Evolutionary conservation across 805 yeast genomes (phyloP).

Genomic region (Saturnispora sanitii): DNA sequence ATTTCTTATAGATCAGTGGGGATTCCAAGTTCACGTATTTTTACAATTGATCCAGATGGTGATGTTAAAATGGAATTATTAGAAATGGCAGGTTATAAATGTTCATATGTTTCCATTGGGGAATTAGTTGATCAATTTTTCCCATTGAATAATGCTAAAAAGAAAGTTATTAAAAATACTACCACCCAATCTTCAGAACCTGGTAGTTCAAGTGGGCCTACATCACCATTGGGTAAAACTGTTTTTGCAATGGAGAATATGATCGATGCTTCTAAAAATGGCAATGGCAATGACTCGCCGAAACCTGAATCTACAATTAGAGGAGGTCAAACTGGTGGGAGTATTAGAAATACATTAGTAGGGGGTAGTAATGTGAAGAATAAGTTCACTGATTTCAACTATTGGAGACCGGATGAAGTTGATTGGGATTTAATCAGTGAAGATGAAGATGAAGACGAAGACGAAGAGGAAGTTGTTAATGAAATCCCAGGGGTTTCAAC

Average conservation of each 20-base stretch:
- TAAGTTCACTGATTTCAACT: slow-evolving; percentile 76
- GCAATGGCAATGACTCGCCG: slow-evolving; percentile 5
- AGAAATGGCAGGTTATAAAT: slow-evolving; percentile 85
- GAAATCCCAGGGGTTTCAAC: no score
- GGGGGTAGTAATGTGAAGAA: slow-evolving; percentile 34
- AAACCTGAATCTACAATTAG: background rate
- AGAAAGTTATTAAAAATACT: no score
- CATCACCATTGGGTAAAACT: slow-evolving; percentile 2
- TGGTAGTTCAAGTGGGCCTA: slow-evolving; percentile 2
- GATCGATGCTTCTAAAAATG: background rate
- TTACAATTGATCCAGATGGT: slow-evolving; percentile 92
- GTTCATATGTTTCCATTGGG: slow-evolving; percentile 80
- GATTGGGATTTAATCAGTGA: slow-evolving; percentile 34
- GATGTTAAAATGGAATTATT: slow-evolving; percentile 95
- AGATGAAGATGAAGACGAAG: slow-evolving; percentile 44
- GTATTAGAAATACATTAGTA: slow-evolving; percentile 7
- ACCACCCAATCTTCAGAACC: background rate
- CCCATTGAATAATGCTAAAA: slow-evolving; percentile 35
- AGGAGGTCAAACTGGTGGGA: background rate
- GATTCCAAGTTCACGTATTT: slow-evolving; percentile 86
- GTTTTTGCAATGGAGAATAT: slow-evolving; percentile 3
- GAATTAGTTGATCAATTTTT: slow-evolving; percentile 95
- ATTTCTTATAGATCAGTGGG: slow-evolving; percentile 88
- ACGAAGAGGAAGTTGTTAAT: no score
- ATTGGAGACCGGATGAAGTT: slow-evolving; percentile 78